A percentile compares a stretch with the other conserved stretches of the same genome.
Conservation (phyloP, 768 basidiomycete genomes). For the Multifurca ochricompacta region DNA sequence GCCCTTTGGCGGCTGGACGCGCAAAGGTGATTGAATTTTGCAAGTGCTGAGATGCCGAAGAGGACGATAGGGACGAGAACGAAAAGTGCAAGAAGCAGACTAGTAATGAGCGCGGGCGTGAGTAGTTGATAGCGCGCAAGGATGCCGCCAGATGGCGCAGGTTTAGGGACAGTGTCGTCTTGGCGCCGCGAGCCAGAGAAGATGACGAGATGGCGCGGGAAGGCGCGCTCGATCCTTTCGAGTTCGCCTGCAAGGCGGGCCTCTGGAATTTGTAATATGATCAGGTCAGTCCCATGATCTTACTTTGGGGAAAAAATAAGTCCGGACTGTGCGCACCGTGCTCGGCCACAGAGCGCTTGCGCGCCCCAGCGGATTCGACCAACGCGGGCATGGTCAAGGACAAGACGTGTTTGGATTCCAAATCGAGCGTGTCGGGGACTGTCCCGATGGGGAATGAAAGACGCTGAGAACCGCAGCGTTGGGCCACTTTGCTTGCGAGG, state of each 20-base stretch:
- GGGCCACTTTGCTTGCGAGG: slow-evolving; percentile 38
- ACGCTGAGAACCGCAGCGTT: slow-evolving; percentile 45
- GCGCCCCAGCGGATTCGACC: slow-evolving; percentile 33
- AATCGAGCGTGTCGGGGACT: slow-evolving; percentile 30
- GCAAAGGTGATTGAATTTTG: slow-evolving; percentile 68
- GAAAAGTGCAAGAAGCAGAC: slow-evolving; percentile 58
- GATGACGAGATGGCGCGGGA: slow-evolving; percentile 59
- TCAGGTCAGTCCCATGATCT: not conserved
- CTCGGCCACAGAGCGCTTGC: slow-evolving; percentile 42
- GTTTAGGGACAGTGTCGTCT: slow-evolving; percentile 25
- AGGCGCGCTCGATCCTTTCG: slow-evolving; percentile 36
- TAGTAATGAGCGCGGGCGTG: slow-evolving; percentile 63
- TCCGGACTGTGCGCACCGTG: slow-evolving; percentile 39
- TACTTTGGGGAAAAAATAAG: not conserved
- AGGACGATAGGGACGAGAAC: slow-evolving; percentile 58
- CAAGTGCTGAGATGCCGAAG: slow-evolving; percentile 56
- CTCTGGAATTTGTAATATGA: slow-evolving; percentile 29
- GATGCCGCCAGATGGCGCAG: slow-evolving; percentile 44
- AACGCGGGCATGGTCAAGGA: slow-evolving; percentile 46
- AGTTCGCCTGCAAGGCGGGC: slow-evolving; percentile 42
- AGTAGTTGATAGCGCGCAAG: slow-evolving; percentile 70
- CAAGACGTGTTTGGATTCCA: slow-evolving; percentile 46
- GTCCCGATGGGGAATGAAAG: slow-evolving; percentile 33
- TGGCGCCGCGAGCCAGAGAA: slow-evolving; percentile 52
- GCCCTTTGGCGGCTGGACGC: slow-evolving; percentile 55